These are phyloP conservation scores for Penicillium italicum DNA, from an alignment of 2,329 filamentous ascomycete species.

Conservation along the genomic window DNA sequence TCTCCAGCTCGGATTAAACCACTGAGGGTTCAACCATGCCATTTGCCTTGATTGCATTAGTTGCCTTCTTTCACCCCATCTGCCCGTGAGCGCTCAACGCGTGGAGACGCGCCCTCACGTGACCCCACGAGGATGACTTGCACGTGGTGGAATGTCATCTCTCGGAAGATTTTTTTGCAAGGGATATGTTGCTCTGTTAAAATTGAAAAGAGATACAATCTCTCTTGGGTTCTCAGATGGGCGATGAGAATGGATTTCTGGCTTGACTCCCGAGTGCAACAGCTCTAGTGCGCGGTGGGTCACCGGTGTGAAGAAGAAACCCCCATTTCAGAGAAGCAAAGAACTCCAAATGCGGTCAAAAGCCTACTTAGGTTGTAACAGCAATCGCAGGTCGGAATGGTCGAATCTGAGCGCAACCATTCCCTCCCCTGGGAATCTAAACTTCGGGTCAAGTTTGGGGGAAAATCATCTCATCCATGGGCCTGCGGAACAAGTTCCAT, in stretches of 20 bases:
- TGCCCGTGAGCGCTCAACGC: conserved; percentile 6
- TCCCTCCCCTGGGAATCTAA: background rate
- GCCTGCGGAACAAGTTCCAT: background rate
- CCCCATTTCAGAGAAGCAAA: background rate
- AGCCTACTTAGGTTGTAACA: background rate
- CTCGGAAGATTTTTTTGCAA: background rate
- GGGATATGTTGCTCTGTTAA: background rate
- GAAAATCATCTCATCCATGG: background rate
- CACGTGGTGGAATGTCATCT: conserved; percentile 11
- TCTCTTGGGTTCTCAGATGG: background rate
- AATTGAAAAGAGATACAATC: background rate
- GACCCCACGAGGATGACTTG: conserved; percentile 9
- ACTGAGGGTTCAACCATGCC: background rate
- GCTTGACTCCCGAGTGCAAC: background rate
- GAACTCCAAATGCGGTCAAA: background rate
- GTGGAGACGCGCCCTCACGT: conserved; percentile 21
- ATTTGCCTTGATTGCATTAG: background rate
- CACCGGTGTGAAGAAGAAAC: background rate
- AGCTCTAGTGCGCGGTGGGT: background rate
- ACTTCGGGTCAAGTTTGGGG: background rate
- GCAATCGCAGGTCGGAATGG: background rate
- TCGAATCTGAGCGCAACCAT: background rate
- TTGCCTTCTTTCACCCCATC: background rate
- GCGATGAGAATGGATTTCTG: background rate
- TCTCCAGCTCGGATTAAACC: background rate